Percentiles rank a stretch among this genome's conserved stretches.
Evolutionary conservation across 2,329 filamentous ascomycete genomes (phyloP).

Genomic region (Xylariaceae sp.): DNA sequence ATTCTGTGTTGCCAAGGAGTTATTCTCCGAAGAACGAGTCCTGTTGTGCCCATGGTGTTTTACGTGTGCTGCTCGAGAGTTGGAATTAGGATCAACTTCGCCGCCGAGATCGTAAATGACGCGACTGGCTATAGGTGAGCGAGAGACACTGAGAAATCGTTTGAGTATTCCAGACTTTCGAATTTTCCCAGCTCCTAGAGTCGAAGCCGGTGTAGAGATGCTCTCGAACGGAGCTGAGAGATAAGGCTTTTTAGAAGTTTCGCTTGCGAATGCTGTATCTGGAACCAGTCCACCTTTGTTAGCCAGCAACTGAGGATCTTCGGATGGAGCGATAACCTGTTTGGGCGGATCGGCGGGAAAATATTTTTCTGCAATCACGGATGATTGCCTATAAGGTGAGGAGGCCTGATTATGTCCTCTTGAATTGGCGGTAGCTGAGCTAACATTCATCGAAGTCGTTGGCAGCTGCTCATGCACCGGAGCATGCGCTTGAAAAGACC

Average conservation of each 20-base stretch:
- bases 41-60: conserved; percentile 35
- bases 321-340: not conserved
- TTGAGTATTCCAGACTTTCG: conserved; percentile 38
- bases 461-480: not conserved
- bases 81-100: conserved; percentile 32
- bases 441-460: not conserved
- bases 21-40: conserved; percentile 35
- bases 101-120: conserved; percentile 31
- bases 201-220: conserved; percentile 30
- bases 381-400: conserved; percentile 28
- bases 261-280: not conserved
- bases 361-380: conserved; percentile 37
- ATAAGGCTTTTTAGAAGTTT: conserved; percentile 22
- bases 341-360: not conserved
- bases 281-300: not conserved
- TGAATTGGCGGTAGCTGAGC: not conserved
- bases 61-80: conserved; percentile 34
- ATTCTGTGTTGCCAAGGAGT: conserved; percentile 34
- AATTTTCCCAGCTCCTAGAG: conserved; percentile 34
- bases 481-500: not conserved
- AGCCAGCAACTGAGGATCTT: not conserved
- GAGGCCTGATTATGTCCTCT: not conserved
- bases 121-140: conserved; percentile 31
- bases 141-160: conserved; percentile 36
- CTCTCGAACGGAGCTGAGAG: conserved; percentile 24